Percentiles rank a stretch among this genome's conserved stretches.
Conservation (phyloP, 192 early-diverging fungal species). For the Gigaspora rosea region DNA sequence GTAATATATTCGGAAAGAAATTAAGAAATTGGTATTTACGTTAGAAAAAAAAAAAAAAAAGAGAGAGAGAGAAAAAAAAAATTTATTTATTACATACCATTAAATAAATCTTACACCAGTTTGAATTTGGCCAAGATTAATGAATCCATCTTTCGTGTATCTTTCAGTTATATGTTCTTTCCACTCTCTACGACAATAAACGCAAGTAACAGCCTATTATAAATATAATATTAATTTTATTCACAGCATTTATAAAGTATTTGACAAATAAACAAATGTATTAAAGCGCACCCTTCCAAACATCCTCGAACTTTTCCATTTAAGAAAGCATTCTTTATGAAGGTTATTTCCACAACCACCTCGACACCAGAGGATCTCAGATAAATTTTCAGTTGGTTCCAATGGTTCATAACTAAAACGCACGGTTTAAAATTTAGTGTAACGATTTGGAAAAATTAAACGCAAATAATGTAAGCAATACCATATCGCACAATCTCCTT, state of each 20-base stretch:
- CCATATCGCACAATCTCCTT: constrained; percentile 9
- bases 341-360: constrained; percentile 9
- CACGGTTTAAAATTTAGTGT: background rate
- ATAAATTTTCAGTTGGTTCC: too few relatives aligned
- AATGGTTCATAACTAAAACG: constrained; percentile 4
- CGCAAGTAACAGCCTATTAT: background rate
- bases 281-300: background rate
- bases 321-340: background rate
- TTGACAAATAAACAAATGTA: too few relatives aligned
- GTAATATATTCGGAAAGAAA: too few relatives aligned
- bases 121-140: too few relatives aligned
- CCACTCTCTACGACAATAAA: background rate
- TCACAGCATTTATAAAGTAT: background rate
- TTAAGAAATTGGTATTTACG: too few relatives aligned
- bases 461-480: background rate
- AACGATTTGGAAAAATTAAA: background rate
- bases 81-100: too few relatives aligned
- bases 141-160: too few relatives aligned
- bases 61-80: too few relatives aligned
- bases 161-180: background rate
- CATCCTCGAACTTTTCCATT: background rate
- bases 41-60: too few relatives aligned
- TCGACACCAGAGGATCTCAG: background rate
- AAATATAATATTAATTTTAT: too few relatives aligned
- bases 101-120: too few relatives aligned